phyloP scores from a whole-genome alignment of 768 basidiomycete genomes.

The Galerina sulciceps region DNA sequence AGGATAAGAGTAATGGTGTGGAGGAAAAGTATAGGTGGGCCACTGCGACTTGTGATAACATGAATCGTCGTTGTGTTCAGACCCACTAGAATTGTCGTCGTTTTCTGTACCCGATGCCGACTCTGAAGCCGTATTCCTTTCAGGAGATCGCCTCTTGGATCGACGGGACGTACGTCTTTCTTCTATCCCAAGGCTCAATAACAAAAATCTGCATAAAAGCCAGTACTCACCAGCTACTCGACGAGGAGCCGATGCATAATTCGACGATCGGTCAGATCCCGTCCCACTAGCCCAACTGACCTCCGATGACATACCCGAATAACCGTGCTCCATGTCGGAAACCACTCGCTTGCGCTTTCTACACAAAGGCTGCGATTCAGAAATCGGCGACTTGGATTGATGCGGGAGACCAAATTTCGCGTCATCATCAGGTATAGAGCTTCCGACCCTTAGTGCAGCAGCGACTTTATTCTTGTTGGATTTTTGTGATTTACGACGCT shows the following conservation, averaged over 20 bases:
- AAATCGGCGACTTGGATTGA: background rate
- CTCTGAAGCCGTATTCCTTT: slow-evolving; percentile 1
- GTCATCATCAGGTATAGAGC: background rate
- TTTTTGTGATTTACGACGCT: background rate
- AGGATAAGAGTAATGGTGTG: slow-evolving; percentile 22
- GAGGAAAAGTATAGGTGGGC: background rate
- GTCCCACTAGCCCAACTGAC: background rate
- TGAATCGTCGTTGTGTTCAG: slow-evolving; percentile 3
- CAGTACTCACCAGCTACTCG: background rate
- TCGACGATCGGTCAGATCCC: background rate
- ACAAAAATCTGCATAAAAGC: background rate
- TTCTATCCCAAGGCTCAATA: background rate
- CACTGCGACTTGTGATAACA: slow-evolving; percentile 1
- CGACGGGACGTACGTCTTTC: background rate
- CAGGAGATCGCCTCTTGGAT: slow-evolving; percentile 7
- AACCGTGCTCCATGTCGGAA: background rate
- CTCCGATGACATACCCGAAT: background rate
- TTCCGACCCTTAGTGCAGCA: background rate
- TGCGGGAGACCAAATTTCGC: background rate
- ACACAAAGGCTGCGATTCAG: background rate
- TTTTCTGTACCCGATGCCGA: slow-evolving; percentile 7
- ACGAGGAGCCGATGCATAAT: background rate
- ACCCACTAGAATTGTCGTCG: slow-evolving; percentile 12
- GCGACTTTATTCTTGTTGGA: background rate
- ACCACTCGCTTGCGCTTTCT: slow-evolving; percentile 13